phyloP scores from a whole-genome alignment of 1,284 basidiomycete genomes.

The Wolfiporia cocos region DNA sequence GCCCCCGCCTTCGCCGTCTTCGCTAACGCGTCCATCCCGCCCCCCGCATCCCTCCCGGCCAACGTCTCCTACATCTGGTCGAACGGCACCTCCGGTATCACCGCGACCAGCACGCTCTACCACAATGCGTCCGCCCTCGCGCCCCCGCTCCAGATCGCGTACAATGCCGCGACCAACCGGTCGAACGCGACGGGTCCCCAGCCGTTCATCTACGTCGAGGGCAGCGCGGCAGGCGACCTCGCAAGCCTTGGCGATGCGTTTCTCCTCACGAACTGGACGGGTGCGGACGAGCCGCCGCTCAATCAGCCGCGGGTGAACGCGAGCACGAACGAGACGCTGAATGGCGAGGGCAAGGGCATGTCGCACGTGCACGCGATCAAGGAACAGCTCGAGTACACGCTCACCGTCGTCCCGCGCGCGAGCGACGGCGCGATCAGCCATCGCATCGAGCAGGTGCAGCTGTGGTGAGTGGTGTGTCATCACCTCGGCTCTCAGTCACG shows the following conservation, averaged over 20 bases:
- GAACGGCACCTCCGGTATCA: too few relatives aligned
- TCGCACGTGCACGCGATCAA: conserved; percentile 64
- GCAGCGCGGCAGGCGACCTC: conserved; percentile 74
- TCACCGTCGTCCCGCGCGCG: conserved; percentile 61
- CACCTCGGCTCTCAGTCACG: too few relatives aligned
- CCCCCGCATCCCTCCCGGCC: too few relatives aligned
- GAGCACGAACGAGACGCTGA: background rate
- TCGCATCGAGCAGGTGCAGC: conserved; percentile 54
- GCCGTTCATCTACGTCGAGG: conserved; percentile 41
- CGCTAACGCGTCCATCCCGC: conserved; percentile 31
- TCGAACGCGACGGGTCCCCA: conserved; percentile 36
- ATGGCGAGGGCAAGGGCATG: conserved; percentile 24
- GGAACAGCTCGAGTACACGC: conserved; percentile 68
- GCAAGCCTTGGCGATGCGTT: conserved; percentile 76
- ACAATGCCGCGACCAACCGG: conserved; percentile 44
- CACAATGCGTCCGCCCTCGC: conserved; percentile 24
- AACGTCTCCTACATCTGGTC: too few relatives aligned
- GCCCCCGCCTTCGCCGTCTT: conserved; percentile 62
- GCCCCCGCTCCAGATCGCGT: conserved; percentile 55
- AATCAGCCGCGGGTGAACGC: background rate
- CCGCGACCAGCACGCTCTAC: conserved; percentile 20
- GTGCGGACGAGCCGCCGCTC: conserved; percentile 22
- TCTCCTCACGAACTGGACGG: conserved; percentile 73
- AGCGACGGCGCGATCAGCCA: conserved; percentile 81
- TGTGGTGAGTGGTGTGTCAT: conserved; percentile 52